Base-by-base conservation (phyloP, 345 rosid species). In the Erodium maritimum region DNA sequence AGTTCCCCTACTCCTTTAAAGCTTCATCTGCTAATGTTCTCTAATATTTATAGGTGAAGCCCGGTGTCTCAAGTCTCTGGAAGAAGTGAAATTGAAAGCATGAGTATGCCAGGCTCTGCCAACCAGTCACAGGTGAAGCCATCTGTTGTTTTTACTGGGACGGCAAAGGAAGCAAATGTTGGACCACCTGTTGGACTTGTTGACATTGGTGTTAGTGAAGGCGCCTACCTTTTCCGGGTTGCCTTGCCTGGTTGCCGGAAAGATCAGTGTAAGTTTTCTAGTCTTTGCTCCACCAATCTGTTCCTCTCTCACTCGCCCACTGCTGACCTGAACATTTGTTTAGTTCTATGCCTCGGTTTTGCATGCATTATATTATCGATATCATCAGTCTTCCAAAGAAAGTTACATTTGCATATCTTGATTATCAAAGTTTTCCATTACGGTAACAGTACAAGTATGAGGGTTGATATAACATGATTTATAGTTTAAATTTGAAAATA, bases 211-310 rank as follows among this genome's bases (percentile, higher is more conserved):
- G 68, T 68, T 7, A 74, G 86, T 61, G 85, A 80, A 53, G 45
- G 51, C 25, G 86, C 95, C n/a, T 91, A 77, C 65, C 53, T 91
- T 50, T 88, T 88, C 66, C 67, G 93, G 51, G 80, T 91, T 62
- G 72, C 82, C 29, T 66, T 91, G 67, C 90, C 96, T 1, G 86
- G 96, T 34, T 56, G 75, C 21, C 69, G 65, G 59, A 84, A 68
- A 45, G 72, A 79, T 62, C 73, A 64, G 68, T 67, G 96, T 83
- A 83, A 76, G 80, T 6, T 21, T 57, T 56, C 42, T 60, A 46
- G 37, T 3, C 57, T 22, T 23, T 24, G 13, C 48, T 42, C 48
- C 17, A 42, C 14, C 48, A 4, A 12, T 52, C 4, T 37, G 50
- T 21, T 42, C 23, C 50, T 20, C 11, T 55, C 5, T 58, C 33